These are phyloP conservation scores for Erythrophleum ivorense DNA, from an alignment of 331 rosid species.

Conservation along the genomic window DNA sequence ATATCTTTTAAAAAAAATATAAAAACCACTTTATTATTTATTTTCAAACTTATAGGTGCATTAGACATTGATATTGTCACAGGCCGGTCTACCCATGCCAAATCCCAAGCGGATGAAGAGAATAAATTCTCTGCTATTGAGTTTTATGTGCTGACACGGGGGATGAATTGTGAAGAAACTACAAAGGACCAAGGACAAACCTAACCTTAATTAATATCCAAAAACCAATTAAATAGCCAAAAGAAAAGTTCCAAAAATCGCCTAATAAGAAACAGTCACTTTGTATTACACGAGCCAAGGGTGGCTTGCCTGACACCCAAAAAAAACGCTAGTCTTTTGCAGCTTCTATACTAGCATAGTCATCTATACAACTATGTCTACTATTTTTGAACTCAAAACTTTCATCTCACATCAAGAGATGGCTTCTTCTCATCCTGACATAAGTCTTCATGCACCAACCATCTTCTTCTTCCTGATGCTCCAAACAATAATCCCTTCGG, in stretches of 20 bases:
- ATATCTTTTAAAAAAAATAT: no score
- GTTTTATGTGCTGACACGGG: no score
- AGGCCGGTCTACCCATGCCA: no score
- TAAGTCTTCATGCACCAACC: neutral
- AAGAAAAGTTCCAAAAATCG: no score
- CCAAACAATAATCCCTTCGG: neutral
- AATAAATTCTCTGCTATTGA: no score
- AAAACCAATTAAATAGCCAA: neutral
- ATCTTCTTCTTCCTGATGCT: neutral
- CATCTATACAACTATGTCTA: neutral
- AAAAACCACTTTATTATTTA: no score
- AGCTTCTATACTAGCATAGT: neutral
- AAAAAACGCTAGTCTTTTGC: neutral
- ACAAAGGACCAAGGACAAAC: neutral
- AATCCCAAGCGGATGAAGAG: no score
- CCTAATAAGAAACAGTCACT: no score
- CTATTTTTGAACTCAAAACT: neutral
- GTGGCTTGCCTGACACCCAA: no score
- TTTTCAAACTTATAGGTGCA: no score
- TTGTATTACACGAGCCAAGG: no score
- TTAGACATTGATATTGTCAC: no score
- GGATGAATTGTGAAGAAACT: neutral
- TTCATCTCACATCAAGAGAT: neutral
- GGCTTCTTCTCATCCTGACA: constrained; percentile 3
- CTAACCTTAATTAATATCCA: neutral